Evolutionary conservation across 768 basidiomycete species (phyloP).

Genomic region (Roridomyces roridus): DNA sequence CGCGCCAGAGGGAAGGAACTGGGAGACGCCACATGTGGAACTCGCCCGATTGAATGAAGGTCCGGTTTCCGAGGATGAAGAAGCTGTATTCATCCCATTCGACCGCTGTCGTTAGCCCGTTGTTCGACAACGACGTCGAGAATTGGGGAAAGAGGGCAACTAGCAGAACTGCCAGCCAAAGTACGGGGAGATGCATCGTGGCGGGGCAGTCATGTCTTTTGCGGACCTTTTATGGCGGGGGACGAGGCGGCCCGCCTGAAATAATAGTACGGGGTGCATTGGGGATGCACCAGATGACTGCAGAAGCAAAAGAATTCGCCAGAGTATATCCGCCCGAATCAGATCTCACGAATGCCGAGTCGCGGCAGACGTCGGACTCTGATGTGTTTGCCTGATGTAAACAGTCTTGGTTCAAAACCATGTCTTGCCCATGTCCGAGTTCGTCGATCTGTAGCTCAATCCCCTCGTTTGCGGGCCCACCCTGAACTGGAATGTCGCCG

Average conservation of each 20-base stretch:
- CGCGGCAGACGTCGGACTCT: too few relatives aligned
- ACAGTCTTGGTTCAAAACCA: too few relatives aligned
- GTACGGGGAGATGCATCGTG: neutral
- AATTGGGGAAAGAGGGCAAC: neutral
- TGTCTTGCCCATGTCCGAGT: too few relatives aligned
- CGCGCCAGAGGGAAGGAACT: slow-evolving; percentile 64
- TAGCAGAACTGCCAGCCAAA: neutral
- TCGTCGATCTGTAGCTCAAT: too few relatives aligned
- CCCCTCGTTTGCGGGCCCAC: too few relatives aligned
- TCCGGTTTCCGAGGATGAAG: slow-evolving; percentile 30
- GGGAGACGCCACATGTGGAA: slow-evolving; percentile 69
- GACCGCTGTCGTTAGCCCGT: slow-evolving; percentile 9
- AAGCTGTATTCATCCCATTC: slow-evolving; percentile 54
- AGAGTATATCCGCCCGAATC: slow-evolving; percentile 4
- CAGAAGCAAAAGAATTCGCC: neutral
- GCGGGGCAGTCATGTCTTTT: neutral
- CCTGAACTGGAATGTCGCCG: too few relatives aligned
- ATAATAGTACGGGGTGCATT: too few relatives aligned
- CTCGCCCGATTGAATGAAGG: slow-evolving; percentile 51
- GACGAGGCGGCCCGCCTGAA: slow-evolving; percentile 3
- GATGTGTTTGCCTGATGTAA: too few relatives aligned
- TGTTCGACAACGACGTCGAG: neutral
- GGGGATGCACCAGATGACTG: too few relatives aligned
- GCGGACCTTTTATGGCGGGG: neutral
- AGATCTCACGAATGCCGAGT: too few relatives aligned